A percentile compares a stretch with the other conserved stretches of the same genome.
phyloP scores from a whole-genome alignment of 805 yeast genomes.

The Myxozyma udenii region DNA sequence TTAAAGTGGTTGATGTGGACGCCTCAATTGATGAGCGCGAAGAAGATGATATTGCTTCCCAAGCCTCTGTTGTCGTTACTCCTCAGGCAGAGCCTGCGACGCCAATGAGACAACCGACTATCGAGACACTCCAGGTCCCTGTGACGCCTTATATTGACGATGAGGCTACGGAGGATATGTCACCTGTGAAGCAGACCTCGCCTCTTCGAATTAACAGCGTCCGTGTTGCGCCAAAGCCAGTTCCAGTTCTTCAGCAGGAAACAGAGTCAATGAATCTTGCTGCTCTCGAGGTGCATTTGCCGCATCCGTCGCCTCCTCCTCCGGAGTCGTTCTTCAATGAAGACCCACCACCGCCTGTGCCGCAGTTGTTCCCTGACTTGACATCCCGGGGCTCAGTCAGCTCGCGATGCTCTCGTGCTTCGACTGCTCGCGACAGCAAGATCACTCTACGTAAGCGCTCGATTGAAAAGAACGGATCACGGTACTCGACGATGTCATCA shows the following conservation, averaged over 20 bases:
- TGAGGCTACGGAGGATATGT: background rate
- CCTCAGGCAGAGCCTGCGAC: background rate
- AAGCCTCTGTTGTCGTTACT: background rate
- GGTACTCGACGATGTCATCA: constrained; percentile 13
- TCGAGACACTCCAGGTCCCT: background rate
- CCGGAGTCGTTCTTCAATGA: background rate
- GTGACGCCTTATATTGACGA: background rate
- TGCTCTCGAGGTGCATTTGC: background rate
- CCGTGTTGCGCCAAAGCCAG: background rate
- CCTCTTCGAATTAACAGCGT: background rate
- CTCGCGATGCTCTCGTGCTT: constrained; percentile 3
- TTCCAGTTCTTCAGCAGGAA: background rate
- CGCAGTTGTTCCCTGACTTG: no score
- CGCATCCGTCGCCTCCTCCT: background rate
- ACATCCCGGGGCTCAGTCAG: no score
- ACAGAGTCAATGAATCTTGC: background rate
- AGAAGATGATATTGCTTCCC: background rate
- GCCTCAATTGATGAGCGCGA: background rate
- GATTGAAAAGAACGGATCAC: background rate
- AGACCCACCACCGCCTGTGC: constrained; percentile 1
- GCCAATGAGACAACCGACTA: no score
- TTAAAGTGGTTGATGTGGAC: constrained; percentile 2
- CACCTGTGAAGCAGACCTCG: background rate
- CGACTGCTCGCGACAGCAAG: constrained; percentile 21
- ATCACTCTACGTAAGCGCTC: constrained; percentile 5